phyloP scores from a whole-genome alignment of 805 yeast genomes.

The Teunomyces barrocoloradensis region DNA sequence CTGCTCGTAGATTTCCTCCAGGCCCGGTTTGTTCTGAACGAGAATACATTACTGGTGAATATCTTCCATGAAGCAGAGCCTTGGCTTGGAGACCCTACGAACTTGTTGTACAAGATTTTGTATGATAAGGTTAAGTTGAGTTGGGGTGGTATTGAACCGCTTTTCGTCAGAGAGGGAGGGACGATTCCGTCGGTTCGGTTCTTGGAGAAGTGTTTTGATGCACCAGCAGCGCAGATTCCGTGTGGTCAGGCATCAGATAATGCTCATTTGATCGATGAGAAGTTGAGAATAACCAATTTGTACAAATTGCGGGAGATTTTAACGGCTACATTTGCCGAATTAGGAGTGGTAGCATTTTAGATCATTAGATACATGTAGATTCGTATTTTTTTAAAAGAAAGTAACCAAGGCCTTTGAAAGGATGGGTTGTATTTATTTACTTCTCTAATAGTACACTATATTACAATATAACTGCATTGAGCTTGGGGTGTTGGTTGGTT shows the following conservation, averaged over 20 bases:
- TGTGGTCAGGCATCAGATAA: slow-evolving; percentile 95
- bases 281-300: slow-evolving; percentile 74
- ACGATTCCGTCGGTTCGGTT: slow-evolving; percentile 89
- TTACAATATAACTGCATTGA: slow-evolving; percentile 14
- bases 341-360: slow-evolving; percentile 16
- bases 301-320: slow-evolving; percentile 69
- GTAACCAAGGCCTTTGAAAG: not conserved
- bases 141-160: slow-evolving; percentile 75
- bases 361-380: too few relatives aligned
- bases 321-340: slow-evolving; percentile 47
- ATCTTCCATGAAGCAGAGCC: slow-evolving; percentile 89
- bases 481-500: slow-evolving; percentile 10
- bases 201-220: slow-evolving; percentile 74
- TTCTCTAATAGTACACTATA: not conserved
- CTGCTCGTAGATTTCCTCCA: slow-evolving; percentile 47
- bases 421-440: not conserved
- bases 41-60: slow-evolving; percentile 58
- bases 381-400: too few relatives aligned
- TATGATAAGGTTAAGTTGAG: slow-evolving; percentile 58
- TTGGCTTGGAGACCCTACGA: slow-evolving; percentile 88
- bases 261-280: slow-evolving; percentile 89
- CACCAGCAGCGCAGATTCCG: slow-evolving; percentile 94
- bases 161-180: slow-evolving; percentile 93
- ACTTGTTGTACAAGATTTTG: slow-evolving; percentile 68
- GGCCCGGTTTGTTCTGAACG: slow-evolving; percentile 48